Base-by-base conservation (phyloP, 2,329 filamentous ascomycete species). In the Tolypocladium sp. region DNA sequence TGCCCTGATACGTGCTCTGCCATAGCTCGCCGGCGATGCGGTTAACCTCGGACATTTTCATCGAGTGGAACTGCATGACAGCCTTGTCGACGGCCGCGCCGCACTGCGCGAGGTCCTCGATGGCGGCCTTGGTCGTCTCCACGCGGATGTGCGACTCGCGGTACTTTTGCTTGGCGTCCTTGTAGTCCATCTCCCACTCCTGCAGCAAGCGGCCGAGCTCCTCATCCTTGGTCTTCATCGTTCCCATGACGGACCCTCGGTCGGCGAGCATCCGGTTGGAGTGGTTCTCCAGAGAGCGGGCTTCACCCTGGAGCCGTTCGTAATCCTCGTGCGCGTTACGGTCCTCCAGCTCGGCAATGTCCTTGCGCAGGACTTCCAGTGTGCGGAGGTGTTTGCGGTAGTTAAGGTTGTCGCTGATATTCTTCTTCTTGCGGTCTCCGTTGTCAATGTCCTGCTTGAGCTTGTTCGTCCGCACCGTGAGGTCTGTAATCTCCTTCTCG, bases 21-120 rank as follows among this genome's bases (percentile, higher is more conserved):
- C 94, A 99, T n/a, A 99, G 82, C 72, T 99, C 94, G 63, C 90
- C 91, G 56, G 95, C 88, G 72, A 97, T 97, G 59, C 86, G 84
- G 74, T 99, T 99, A 72, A 99, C 93, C 72, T 99, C 92, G 66
- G 94, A 90, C 94, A 99, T 99, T 79, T 99, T 99, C 70, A 96
- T 78, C 37, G 88, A 83, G 76, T 99, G 94, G 70, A 93, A 99
- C 68, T 90, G 91, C 91, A 99, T 97, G 69, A 99, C 95, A 54
- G 94, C 95, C 69, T 94, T 91, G 77, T 97, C 93, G 15, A 99
- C 82, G 9, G 94, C 94, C 12, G 84, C 81, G 51, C 85, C 82
- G 70, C 96, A 97, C 46, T 90, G 88, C 8, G 82, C 88, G 41
- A 99, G 79, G 70, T 99, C 94, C 59, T 96, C 91, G 58, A 96